Conservation (phyloP, 2,329 filamentous ascomycete genomes). For the Fusarium buharicum region DNA sequence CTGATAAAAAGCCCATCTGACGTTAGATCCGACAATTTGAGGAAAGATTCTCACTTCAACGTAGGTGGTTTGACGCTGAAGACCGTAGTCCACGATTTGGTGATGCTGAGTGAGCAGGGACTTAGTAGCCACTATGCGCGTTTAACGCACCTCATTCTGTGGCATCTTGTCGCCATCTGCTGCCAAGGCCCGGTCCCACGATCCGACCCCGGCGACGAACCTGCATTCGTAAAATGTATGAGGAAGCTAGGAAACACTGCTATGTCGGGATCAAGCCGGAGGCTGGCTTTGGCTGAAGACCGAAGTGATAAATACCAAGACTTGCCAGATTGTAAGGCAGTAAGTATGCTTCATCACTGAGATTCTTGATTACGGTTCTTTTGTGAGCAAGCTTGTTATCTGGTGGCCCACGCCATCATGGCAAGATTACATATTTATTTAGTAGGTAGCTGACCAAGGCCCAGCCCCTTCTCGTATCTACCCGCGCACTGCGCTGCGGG, state of each 20-base stretch:
- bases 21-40: not conserved
- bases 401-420: too few relatives aligned
- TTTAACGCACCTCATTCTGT: conserved; percentile 33
- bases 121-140: conserved; percentile 20
- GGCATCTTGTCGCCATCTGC: conserved; percentile 39
- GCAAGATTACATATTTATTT: too few relatives aligned
- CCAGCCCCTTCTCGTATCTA: conserved; percentile 16
- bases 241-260: conserved; percentile 18
- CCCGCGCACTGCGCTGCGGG: not conserved
- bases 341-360: not conserved
- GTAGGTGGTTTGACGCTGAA: not conserved
- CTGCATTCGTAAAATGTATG: conserved; percentile 18
- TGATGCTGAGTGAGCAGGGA: conserved; percentile 1
- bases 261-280: conserved; percentile 7
- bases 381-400: not conserved
- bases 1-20: not conserved
- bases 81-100: not conserved
- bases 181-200: conserved; percentile 35
- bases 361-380: not conserved
- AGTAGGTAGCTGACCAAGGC: not conserved
- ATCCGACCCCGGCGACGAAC: conserved; percentile 28
- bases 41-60: not conserved
- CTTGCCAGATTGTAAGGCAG: not conserved
- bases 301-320: not conserved
- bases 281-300: not conserved